Evolutionary conservation across 176 grass and related monocot species (phyloP).

Genomic region (Secale cereale): DNA sequence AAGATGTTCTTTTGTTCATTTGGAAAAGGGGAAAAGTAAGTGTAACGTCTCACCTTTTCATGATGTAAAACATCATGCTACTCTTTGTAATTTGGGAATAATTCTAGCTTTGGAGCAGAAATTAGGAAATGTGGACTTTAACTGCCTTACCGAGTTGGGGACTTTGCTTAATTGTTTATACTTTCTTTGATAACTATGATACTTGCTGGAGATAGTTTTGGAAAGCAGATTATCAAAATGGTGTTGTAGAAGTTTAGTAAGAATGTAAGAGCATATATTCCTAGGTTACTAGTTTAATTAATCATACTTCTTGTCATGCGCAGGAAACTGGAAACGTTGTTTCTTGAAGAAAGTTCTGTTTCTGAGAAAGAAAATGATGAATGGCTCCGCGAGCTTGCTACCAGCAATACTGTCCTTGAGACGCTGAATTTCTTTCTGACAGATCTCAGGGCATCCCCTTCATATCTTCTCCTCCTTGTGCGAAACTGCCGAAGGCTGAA

Average conservation of each 20-base stretch:
- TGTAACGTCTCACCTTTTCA: constrained; percentile 1
- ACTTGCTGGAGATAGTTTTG: background rate
- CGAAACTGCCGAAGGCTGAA: constrained; percentile 56
- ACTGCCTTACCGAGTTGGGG: background rate
- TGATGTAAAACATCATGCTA: background rate
- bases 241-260: background rate
- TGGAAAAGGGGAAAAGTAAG: background rate
- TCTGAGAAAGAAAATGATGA: constrained; percentile 52
- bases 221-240: background rate
- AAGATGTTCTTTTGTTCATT: background rate
- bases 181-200: constrained; percentile 4
- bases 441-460: constrained; percentile 49
- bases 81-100: background rate
- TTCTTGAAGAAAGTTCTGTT: constrained; percentile 77
- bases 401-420: constrained; percentile 55
- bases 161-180: background rate
- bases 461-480: constrained; percentile 70
- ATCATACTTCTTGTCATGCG: constrained; percentile 3
- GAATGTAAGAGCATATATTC: background rate
- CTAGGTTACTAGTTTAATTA: constrained; percentile 14
- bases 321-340: constrained; percentile 79
- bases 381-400: constrained; percentile 77
- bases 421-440: constrained; percentile 83
- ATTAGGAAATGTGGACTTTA: background rate
- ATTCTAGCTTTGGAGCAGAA: constrained; percentile 3